Evolutionary conservation across 2,329 filamentous ascomycete species (phyloP).

Genomic region (Aspergillus sp.): DNA sequence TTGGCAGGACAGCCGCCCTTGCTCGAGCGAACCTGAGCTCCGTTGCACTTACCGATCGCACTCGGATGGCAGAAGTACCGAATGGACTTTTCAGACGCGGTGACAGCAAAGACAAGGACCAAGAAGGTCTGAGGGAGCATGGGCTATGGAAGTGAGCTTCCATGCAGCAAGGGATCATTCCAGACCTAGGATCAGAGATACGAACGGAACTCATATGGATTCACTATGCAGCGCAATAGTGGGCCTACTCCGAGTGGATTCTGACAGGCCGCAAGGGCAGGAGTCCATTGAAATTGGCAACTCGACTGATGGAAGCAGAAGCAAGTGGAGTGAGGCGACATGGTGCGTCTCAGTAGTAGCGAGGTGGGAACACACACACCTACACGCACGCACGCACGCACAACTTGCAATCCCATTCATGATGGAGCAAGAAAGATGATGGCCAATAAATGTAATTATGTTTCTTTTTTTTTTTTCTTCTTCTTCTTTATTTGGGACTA

Average conservation of each 20-base stretch:
- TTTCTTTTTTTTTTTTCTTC: no score
- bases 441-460: neutral
- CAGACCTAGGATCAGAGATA: conserved; percentile 4
- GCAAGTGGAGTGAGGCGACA: conserved; percentile 11
- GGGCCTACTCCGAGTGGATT: conserved; percentile 11
- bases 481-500: neutral
- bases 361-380: conserved; percentile 12
- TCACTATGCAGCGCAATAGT: neutral
- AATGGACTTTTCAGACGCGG: neutral
- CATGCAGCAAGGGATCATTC: conserved; percentile 10
- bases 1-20: conserved; percentile 8
- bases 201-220: neutral
- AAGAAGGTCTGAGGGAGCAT: no score
- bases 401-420: conserved; percentile 1
- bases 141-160: neutral
- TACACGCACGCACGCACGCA: neutral
- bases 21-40: neutral
- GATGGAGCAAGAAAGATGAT: neutral
- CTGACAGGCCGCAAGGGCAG: conserved; percentile 12
- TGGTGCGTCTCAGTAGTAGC: conserved; percentile 15
- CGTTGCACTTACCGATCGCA: neutral
- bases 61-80: neutral
- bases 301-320: conserved; percentile 1
- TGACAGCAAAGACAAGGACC: conserved; percentile 2
- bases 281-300: conserved; percentile 15